Conservation (phyloP, 2,329 filamentous ascomycete genomes). For the Polychaeton citri region DNA sequence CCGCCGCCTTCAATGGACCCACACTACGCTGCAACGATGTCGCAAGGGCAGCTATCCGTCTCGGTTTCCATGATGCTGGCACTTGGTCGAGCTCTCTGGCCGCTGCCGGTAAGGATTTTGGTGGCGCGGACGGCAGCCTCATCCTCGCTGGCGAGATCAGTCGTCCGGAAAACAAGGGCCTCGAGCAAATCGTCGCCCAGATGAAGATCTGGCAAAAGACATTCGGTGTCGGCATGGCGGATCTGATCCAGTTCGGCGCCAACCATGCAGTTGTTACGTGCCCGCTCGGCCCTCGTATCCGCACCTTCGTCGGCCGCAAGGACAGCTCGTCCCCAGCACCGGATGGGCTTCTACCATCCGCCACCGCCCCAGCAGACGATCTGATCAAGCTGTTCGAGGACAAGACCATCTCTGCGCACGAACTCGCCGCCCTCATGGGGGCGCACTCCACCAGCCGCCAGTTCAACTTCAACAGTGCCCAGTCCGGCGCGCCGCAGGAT, state of each 20-base stretch:
- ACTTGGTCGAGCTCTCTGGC: constrained; percentile 27
- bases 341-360: constrained; percentile 21
- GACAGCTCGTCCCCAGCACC: constrained; percentile 22
- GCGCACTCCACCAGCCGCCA: constrained; percentile 26
- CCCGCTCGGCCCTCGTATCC: constrained; percentile 25
- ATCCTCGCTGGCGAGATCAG: constrained; percentile 28
- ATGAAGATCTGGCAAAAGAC: constrained; percentile 9
- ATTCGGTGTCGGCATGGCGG: constrained; percentile 24
- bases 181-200: constrained; percentile 6
- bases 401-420: constrained; percentile 26
- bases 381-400: constrained; percentile 24
- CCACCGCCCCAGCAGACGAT: constrained; percentile 20
- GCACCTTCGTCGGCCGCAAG: constrained; percentile 25
- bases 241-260: constrained; percentile 26
- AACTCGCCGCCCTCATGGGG: constrained; percentile 24
- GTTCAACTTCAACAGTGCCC: constrained; percentile 19
- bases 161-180: constrained; percentile 22
- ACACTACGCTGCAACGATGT: constrained; percentile 26
- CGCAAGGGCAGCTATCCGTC: constrained; percentile 32
- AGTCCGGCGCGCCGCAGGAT: constrained; percentile 24
- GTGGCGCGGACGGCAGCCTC: constrained; percentile 36
- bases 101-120: too few species aligned
- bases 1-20: constrained; percentile 18
- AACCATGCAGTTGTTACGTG: constrained; percentile 26
- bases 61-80: constrained; percentile 36